Evolutionary conservation across 306 rosid genomes (phyloP).

Genomic region (Astragalus glycyphyllos): DNA sequence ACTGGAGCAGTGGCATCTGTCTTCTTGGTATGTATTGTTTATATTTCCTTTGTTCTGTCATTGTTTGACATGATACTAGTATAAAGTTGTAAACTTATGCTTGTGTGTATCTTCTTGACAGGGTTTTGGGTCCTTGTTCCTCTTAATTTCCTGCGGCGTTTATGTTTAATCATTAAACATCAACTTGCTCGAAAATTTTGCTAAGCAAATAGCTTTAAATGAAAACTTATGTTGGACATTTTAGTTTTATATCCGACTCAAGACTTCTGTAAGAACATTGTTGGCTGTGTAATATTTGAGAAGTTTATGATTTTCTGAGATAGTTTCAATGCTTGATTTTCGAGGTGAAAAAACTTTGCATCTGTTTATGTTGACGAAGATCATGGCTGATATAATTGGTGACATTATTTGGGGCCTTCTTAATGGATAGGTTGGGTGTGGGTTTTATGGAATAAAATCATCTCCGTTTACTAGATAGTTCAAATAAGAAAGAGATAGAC

Average conservation of each 20-base stretch:
- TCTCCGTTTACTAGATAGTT: no score
- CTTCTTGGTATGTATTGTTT: constrained; percentile 64
- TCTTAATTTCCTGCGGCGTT: constrained; percentile 90
- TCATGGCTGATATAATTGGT: not conserved
- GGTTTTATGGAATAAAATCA: not conserved
- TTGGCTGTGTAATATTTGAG: constrained; percentile 41
- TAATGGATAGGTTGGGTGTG: not conserved
- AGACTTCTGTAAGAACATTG: constrained; percentile 28
- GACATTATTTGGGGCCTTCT: not conserved
- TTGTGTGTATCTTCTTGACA: constrained; percentile 44
- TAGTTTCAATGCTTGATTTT: constrained; percentile 32
- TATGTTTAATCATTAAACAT: constrained; percentile 64
- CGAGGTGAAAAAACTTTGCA: not conserved
- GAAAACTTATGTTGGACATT: constrained; percentile 38
- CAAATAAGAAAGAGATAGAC: no score
- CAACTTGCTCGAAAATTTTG: constrained; percentile 47
- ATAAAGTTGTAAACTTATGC: constrained; percentile 36
- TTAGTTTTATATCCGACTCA: constrained; percentile 36
- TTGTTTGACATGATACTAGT: constrained; percentile 29
- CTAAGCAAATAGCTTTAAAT: constrained; percentile 49
- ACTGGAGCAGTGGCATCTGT: constrained; percentile 88
- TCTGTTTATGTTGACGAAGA: not conserved
- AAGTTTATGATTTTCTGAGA: constrained; percentile 39
- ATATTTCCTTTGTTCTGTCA: constrained; percentile 4
- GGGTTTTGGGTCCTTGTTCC: constrained; percentile 94